Base-by-base conservation (phyloP, 2,329 filamentous ascomycete genomes). In the Diplodia intermedia region DNA sequence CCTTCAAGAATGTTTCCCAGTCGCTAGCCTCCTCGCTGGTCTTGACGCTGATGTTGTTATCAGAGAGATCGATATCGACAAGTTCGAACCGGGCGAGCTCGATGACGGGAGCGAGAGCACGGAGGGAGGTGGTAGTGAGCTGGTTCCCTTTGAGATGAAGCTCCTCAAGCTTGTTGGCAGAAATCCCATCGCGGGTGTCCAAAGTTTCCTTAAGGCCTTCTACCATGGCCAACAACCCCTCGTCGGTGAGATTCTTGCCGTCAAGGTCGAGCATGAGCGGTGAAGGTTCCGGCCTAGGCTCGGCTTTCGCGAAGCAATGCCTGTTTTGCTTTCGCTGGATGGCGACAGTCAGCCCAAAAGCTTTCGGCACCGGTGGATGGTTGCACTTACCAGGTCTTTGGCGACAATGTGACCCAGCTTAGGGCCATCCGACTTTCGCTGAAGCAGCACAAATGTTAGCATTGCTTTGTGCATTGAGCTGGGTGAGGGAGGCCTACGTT, bases 371-470 rank as follows among this genome's bases (percentile, higher is more conserved):
- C 73, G 36, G 70, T 69, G 20, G 71, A 36, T 33, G 5, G 9
- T 7, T 31, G 31, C 71, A 75, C 72, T 73, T 73, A 77, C 80
- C 63, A 85, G 73, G 65, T 83, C 81, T 66, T 79, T 81, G 14
- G 79, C 80, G 29, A 85, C 80, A 40, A 79, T 79, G 29, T 78
- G 76, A 12, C 81, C 84, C 11, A 83, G 76, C 70, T 81, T 83
- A 66, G 79, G 68, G 36, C 84, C 83, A 18, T 79, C 76, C 47
- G 79, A 82, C 55, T 80, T 80, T 50, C 83, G 79, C 80, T 85
- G 63, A 8, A 36, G 31, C 50, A 33, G 62, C 31, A 8, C 15
- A 15, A 15, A 69, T 33, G 29, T 60, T 43, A 60, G 65, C 54
- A 38, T 23, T 1, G n/a, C 3, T 31, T 11, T 8, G 31, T 29